Evolutionary conservation across 1,284 basidiomycete species (phyloP).

Genomic region (Ceratobasidium sp.): DNA sequence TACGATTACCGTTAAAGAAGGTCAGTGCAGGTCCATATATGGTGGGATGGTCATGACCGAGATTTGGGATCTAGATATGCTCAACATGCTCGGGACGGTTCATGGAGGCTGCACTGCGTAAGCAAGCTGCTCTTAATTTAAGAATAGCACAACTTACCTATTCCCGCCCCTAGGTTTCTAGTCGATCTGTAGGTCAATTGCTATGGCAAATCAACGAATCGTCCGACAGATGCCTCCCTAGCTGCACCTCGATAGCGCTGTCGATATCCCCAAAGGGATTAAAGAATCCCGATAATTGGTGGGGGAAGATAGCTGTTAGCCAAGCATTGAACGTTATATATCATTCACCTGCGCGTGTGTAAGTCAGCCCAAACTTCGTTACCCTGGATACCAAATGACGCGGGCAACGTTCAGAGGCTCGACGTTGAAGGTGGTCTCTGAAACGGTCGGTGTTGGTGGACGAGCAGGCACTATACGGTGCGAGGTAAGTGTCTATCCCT

Average conservation of each 20-base stretch:
- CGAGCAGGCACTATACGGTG: conserved; percentile 41
- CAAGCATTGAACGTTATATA: conserved; percentile 43
- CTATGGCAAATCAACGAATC: neutral
- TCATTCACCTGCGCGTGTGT: conserved; percentile 42
- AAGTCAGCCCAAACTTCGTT: neutral
- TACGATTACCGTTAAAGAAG: conserved; percentile 41
- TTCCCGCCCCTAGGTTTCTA: conserved; percentile 13
- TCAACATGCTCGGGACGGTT: conserved; percentile 43
- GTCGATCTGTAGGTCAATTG: conserved; percentile 40
- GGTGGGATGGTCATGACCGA: neutral
- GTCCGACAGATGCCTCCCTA: neutral
- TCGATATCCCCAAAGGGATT: conserved; percentile 7
- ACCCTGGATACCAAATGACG: neutral
- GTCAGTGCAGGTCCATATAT: conserved; percentile 12
- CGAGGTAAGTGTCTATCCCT: conserved; percentile 33
- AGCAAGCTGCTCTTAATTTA: neutral
- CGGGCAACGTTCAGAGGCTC: conserved; percentile 16
- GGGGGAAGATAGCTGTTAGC: conserved; percentile 37
- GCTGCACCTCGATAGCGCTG: conserved; percentile 37
- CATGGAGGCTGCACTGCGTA: conserved; percentile 44
- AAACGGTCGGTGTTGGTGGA: conserved; percentile 38
- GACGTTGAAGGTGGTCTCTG: conserved; percentile 38
- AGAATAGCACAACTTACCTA: neutral
- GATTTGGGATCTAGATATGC: conserved; percentile 37
- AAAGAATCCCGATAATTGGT: conserved; percentile 35